Conservation (phyloP, 768 basidiomycete genomes). For the Termitomyces sp. region DNA sequence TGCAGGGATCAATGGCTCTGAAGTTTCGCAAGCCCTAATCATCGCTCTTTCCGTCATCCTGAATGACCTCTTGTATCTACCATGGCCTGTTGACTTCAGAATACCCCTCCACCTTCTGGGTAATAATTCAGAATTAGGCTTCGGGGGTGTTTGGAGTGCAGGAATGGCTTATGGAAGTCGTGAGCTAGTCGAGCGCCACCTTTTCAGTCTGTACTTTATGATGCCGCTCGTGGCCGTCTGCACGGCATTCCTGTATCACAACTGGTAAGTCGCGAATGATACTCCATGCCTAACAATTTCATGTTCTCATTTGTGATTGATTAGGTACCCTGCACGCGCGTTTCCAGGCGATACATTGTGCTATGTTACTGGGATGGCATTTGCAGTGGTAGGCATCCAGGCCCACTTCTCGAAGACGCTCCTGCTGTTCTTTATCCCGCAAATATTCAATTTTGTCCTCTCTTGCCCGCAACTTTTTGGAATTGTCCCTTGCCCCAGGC, state of each 20-base stretch:
- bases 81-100: conserved; percentile 73
- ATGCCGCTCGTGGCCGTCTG: conserved; percentile 90
- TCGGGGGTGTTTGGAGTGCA: conserved; percentile 77
- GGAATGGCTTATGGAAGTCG: conserved; percentile 84
- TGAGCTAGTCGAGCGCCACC: conserved; percentile 85
- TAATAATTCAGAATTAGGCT: conserved; percentile 55
- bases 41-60: conserved; percentile 87
- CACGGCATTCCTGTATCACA: conserved; percentile 87
- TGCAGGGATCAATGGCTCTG: conserved; percentile 95
- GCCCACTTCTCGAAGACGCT: conserved; percentile 97
- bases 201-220: conserved; percentile 98
- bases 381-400: conserved; percentile 95
- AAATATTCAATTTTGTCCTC: conserved; percentile 95
- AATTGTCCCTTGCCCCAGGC: conserved; percentile 88
- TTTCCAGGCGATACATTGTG: conserved; percentile 98
- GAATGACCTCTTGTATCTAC: conserved; percentile 93
- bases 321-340: conserved; percentile 93
- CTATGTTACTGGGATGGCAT: conserved; percentile 98
- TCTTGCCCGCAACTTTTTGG: conserved; percentile 95
- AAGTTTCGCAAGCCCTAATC: conserved; percentile 88
- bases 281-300: not conserved
- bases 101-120: conserved; percentile 70
- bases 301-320: not conserved
- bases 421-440: conserved; percentile 93
- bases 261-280: conserved; percentile 60